A percentile compares a stretch with the other conserved stretches of the same genome.
These are phyloP conservation scores for Niveomyces coronatus DNA, from an alignment of 2,329 filamentous ascomycete species.

Conservation along the genomic window DNA sequence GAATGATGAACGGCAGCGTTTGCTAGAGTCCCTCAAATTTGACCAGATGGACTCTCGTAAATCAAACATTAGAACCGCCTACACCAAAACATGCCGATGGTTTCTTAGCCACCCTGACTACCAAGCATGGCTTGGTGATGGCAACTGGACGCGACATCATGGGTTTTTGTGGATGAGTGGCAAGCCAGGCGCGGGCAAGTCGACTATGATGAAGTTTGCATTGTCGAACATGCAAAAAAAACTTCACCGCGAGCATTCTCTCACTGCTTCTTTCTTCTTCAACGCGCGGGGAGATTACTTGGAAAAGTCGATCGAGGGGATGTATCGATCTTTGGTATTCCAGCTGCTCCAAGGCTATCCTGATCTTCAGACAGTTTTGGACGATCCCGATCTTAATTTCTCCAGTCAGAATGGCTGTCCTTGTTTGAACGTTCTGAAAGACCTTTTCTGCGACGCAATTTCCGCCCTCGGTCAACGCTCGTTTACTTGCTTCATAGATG, in stretches of 20 bases:
- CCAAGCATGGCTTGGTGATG: constrained; percentile 9
- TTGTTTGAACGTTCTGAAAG: background rate
- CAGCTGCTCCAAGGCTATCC: constrained; percentile 31
- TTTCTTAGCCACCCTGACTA: constrained; percentile 10
- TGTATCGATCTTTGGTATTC: constrained; percentile 39
- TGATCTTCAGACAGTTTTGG: constrained; percentile 24
- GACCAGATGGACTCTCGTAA: constrained; percentile 10
- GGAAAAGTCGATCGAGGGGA: constrained; percentile 34
- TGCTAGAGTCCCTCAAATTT: constrained; percentile 12
- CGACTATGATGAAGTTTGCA: constrained; percentile 34
- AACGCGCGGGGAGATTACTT: constrained; percentile 32
- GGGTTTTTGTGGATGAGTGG: constrained; percentile 39
- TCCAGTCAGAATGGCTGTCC: background rate
- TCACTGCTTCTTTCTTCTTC: constrained; percentile 37
- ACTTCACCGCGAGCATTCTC: background rate
- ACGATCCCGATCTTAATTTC: constrained; percentile 10
- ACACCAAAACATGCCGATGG: constrained; percentile 15
- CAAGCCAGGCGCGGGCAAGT: constrained; percentile 36
- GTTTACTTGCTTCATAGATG: constrained; percentile 22
- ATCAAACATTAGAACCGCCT: constrained; percentile 8
- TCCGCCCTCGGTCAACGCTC: constrained; percentile 3
- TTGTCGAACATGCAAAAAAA: constrained; percentile 12
- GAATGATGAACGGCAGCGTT: background rate
- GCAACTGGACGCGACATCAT: constrained; percentile 14
- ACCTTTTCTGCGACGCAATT: constrained; percentile 4